phyloP scores from a whole-genome alignment of 331 rosid genomes.

The Quercus tomentella region DNA sequence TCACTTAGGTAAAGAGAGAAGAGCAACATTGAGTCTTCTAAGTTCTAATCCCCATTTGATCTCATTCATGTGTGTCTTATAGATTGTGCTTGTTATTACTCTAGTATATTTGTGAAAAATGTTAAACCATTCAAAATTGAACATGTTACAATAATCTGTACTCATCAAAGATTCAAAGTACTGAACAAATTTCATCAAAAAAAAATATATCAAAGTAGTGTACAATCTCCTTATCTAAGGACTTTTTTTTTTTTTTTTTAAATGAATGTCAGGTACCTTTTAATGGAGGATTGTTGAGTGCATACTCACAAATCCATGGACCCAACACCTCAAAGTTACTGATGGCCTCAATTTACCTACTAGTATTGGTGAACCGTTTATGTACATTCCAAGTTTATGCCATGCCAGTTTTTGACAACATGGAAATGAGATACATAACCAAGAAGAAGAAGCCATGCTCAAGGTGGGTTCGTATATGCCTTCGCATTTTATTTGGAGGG shows the following conservation, averaged over 20 bases:
- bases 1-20: too few relatives aligned
- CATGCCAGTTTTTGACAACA: conserved; percentile 56
- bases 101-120: neutral
- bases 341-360: conserved; percentile 34
- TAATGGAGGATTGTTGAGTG: conserved; percentile 26
- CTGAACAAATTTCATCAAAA: too few relatives aligned
- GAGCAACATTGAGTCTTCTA: too few relatives aligned
- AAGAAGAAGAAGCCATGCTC: conserved; percentile 40
- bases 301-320: conserved; percentile 32
- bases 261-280: conserved; percentile 30
- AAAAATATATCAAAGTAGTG: neutral
- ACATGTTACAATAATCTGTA: neutral
- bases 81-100: too few relatives aligned
- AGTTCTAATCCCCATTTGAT: too few relatives aligned
- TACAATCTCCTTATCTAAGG: neutral
- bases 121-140: neutral
- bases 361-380: conserved; percentile 34
- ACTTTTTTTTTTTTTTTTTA: neutral
- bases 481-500: conserved; percentile 51
- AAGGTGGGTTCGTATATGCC: conserved; percentile 6
- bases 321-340: conserved; percentile 29
- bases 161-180: neutral
- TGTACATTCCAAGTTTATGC: conserved; percentile 59
- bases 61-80: too few relatives aligned
- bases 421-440: conserved; percentile 39